phyloP scores from a whole-genome alignment of 2,329 filamentous ascomycete species.

The Neopestalotiopsis sp. region DNA sequence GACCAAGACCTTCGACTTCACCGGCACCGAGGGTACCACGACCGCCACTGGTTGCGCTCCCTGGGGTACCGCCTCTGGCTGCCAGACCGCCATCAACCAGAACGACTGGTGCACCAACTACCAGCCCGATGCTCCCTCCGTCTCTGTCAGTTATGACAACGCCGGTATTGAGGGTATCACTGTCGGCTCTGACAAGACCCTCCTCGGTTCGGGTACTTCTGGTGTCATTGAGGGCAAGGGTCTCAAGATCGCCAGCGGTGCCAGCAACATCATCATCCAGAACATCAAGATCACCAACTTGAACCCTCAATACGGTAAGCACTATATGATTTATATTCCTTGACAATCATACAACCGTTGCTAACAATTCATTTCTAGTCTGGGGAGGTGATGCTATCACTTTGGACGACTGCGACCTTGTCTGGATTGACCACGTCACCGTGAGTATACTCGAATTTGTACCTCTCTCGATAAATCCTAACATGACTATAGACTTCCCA shows the following conservation, averaged over 20 bases:
- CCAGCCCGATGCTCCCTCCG: slow-evolving; percentile 55
- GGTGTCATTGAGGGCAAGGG: slow-evolving; percentile 53
- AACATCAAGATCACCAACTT: slow-evolving; percentile 61
- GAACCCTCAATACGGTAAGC: slow-evolving; percentile 53
- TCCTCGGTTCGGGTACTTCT: slow-evolving; percentile 57
- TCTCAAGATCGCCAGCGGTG: slow-evolving; percentile 36
- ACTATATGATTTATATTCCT: not conserved
- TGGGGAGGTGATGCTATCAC: slow-evolving; percentile 66
- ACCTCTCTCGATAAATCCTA: not conserved
- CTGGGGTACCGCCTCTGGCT: slow-evolving; percentile 56
- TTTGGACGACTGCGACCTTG: slow-evolving; percentile 23
- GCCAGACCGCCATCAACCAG: slow-evolving; percentile 67
- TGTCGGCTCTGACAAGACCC: slow-evolving; percentile 62
- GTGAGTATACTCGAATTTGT: slow-evolving; percentile 7
- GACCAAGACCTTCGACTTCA: slow-evolving; percentile 62
- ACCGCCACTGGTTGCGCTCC: slow-evolving; percentile 64
- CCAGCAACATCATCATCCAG: slow-evolving; percentile 57
- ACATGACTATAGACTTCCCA: slow-evolving; percentile 34
- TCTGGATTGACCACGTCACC: slow-evolving; percentile 30
- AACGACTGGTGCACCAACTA: slow-evolving; percentile 66
- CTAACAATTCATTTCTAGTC: slow-evolving; percentile 35
- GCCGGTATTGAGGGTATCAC: slow-evolving; percentile 56
- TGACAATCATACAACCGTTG: not conserved
- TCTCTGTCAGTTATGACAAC: slow-evolving; percentile 54
- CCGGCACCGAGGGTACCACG: slow-evolving; percentile 57